Conservation (phyloP, 306 rosid genomes). For the Castanea crenata region DNA sequence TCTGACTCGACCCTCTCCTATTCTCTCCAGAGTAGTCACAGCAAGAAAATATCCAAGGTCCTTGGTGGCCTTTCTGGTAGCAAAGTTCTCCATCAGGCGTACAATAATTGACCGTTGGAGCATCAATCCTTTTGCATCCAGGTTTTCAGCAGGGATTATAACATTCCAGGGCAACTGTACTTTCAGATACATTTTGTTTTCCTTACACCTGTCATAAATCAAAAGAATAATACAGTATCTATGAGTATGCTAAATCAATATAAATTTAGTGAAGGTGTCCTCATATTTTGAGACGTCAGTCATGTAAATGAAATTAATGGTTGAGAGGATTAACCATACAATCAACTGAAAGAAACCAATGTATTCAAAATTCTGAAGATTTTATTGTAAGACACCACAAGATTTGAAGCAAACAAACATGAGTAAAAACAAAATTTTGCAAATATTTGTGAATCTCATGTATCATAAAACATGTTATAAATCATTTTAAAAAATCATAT, state of each 20-base stretch:
- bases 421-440: background rate
- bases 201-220: constrained; percentile 29
- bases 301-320: background rate
- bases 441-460: background rate
- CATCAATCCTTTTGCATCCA: constrained; percentile 58
- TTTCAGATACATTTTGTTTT: constrained; percentile 62
- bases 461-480: background rate
- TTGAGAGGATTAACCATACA: background rate
- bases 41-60: constrained; percentile 80
- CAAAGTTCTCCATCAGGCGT: constrained; percentile 66
- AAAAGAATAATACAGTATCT: constrained; percentile 11
- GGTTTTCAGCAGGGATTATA: constrained; percentile 64
- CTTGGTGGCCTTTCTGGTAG: constrained; percentile 65
- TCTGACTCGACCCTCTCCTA: constrained; percentile 83
- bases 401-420: background rate
- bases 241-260: background rate
- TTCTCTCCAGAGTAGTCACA: constrained; percentile 63
- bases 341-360: background rate
- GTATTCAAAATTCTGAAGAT: background rate
- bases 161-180: constrained; percentile 83
- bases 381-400: background rate
- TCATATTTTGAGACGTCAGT: background rate
- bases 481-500: too few relatives aligned
- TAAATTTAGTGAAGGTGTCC: background rate
- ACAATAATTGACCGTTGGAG: constrained; percentile 64